These are phyloP conservation scores for Aspergillus sp. DNA, from an alignment of 2,329 filamentous ascomycete species.

Conservation along the genomic window DNA sequence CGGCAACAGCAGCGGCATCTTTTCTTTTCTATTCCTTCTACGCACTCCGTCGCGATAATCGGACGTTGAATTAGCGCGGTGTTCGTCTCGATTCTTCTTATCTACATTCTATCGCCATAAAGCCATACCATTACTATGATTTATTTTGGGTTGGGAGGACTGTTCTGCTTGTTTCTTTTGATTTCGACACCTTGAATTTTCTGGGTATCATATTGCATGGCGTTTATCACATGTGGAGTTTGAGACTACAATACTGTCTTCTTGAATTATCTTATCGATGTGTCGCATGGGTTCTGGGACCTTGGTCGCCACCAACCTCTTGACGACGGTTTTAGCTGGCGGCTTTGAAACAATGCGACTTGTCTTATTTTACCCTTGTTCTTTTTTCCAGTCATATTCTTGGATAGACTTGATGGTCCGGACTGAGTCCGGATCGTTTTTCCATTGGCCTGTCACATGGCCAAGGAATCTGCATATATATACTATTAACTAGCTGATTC, in stretches of 20 bases:
- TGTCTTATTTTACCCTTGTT: too few relatives aligned
- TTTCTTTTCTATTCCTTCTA: slow-evolving; percentile 6
- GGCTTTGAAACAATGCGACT: too few relatives aligned
- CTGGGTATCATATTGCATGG: slow-evolving; percentile 6
- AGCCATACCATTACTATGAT: too few relatives aligned
- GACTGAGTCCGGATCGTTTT: too few relatives aligned
- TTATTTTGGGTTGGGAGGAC: slow-evolving; percentile 3
- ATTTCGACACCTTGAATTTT: neutral
- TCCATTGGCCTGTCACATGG: too few relatives aligned
- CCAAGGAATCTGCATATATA: too few relatives aligned
- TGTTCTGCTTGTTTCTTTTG: slow-evolving; percentile 4
- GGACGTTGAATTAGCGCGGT: slow-evolving; percentile 27
- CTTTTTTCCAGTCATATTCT: too few relatives aligned
- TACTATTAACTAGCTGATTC: too few relatives aligned
- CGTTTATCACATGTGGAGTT: slow-evolving; percentile 1
- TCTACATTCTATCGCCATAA: neutral
- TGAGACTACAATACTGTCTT: neutral
- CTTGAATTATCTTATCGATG: neutral
- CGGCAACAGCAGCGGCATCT: neutral
- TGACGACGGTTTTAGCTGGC: too few relatives aligned
- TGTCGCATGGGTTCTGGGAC: too few relatives aligned
- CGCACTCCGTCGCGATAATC: slow-evolving; percentile 7
- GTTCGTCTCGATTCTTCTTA: slow-evolving; percentile 12
- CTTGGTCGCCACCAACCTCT: too few relatives aligned
- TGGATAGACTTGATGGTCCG: too few relatives aligned